Conservation (phyloP, 371 early-diverging fungal species). For the Polyrhizophydium stewartii region DNA sequence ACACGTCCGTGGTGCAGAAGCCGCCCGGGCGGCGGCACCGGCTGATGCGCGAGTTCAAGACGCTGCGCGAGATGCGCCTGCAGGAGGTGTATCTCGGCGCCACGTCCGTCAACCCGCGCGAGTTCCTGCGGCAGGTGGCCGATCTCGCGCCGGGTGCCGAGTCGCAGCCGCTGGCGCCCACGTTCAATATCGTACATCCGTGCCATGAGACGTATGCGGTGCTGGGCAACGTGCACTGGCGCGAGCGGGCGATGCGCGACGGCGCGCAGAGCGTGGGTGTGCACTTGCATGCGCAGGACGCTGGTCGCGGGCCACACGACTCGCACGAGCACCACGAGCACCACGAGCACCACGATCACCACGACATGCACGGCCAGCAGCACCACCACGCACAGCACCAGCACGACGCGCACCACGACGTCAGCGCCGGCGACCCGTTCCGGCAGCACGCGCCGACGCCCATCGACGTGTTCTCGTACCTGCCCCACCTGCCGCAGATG, state of each 20-base stretch:
- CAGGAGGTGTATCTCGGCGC: conserved; percentile 1
- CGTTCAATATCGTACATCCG: conserved; percentile 3
- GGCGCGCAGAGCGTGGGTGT: not conserved
- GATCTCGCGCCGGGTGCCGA: not conserved
- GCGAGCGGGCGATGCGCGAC: not conserved
- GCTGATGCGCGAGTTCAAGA: not conserved
- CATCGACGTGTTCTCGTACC: not conserved
- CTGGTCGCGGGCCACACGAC: not conserved
- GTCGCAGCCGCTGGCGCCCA: not conserved
- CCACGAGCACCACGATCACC: not conserved
- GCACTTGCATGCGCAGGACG: not conserved
- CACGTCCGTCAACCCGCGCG: not conserved
- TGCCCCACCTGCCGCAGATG: not conserved
- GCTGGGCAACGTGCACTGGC: conserved; percentile 5
- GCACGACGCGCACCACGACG: not conserved
- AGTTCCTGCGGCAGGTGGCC: not conserved
- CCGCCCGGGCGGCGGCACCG: not conserved
- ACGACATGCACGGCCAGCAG: not conserved
- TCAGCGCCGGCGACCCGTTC: not conserved
- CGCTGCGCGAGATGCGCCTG: not conserved
- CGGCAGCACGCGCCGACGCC: not conserved
- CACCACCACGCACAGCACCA: not conserved
- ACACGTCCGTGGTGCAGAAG: not conserved
- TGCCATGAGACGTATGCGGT: conserved; percentile 3
- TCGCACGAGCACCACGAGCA: not conserved